A percentile compares a stretch with the other conserved stretches of the same genome.
Conservation (phyloP, 164 flowering plant genomes). For the Stephania cephalantha region DNA sequence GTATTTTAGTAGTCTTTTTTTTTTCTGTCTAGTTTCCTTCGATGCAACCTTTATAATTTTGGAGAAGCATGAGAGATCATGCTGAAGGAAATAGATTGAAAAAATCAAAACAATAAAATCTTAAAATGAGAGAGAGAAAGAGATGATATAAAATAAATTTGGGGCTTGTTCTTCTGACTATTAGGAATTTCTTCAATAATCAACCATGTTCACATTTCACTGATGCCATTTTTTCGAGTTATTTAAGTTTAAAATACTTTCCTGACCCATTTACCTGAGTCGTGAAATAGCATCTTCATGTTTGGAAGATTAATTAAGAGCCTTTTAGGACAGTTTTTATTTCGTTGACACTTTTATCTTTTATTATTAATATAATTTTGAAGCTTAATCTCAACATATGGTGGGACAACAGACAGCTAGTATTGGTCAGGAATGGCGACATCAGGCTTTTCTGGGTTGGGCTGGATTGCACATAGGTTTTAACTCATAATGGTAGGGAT, state of each 20-base stretch:
- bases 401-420: background rate
- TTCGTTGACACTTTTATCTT: background rate
- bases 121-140: background rate
- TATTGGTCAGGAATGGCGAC: background rate
- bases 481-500: no score
- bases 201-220: background rate
- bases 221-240: background rate
- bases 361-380: background rate
- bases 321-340: background rate
- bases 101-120: background rate
- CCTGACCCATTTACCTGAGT: background rate
- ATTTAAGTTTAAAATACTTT: no score
- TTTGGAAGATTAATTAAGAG: background rate
- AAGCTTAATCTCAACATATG: background rate
- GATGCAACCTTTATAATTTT: background rate
- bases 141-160: background rate
- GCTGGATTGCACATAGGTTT: no score
- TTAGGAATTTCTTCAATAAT: background rate
- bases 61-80: background rate
- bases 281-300: background rate
- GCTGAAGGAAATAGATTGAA: background rate
- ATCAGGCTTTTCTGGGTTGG: no score
- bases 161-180: background rate
- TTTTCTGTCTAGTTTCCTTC: background rate
- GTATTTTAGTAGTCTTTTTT: background rate